Evolutionary conservation across 805 yeast species (phyloP).

Genomic region (Candida oleophila): DNA sequence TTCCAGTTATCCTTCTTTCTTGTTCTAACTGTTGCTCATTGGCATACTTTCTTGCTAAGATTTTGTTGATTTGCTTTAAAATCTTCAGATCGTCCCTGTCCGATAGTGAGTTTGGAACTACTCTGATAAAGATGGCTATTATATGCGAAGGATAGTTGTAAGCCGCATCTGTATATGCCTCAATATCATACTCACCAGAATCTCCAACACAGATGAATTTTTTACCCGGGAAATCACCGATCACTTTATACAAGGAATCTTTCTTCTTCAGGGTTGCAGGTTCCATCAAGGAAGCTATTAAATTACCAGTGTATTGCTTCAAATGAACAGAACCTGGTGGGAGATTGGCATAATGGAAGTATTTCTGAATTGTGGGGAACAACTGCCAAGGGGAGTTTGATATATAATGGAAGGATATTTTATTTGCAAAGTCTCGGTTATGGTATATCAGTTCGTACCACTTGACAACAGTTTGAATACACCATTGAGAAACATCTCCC

Average conservation of each 20-base stretch:
- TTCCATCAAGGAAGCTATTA: conserved; percentile 78
- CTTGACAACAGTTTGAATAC: conserved; percentile 67
- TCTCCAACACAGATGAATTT: conserved; percentile 89
- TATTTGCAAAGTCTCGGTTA: conserved; percentile 11
- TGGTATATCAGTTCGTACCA: conserved; percentile 61
- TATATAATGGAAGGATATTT: conserved; percentile 82
- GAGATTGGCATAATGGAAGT: conserved; percentile 51
- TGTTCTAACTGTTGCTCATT: conserved; percentile 10
- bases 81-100: conserved; percentile 43
- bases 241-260: conserved; percentile 57
- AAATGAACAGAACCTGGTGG: conserved; percentile 85
- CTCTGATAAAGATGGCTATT: conserved; percentile 75
- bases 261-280: conserved; percentile 83
- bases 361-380: conserved; percentile 58
- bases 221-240: conserved; percentile 73
- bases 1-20: conserved; percentile 12
- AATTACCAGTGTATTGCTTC: conserved; percentile 82
- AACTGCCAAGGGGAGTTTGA: conserved; percentile 96
- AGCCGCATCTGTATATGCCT: conserved; percentile 80
- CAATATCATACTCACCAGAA: conserved; percentile 93
- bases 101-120: conserved; percentile 69
- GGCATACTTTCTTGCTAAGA: neutral
- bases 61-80: conserved; percentile 23
- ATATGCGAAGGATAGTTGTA: conserved; percentile 59
- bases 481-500: conserved; percentile 63